phyloP scores from a whole-genome alignment of 345 rosid species.

The Viola odorata region DNA sequence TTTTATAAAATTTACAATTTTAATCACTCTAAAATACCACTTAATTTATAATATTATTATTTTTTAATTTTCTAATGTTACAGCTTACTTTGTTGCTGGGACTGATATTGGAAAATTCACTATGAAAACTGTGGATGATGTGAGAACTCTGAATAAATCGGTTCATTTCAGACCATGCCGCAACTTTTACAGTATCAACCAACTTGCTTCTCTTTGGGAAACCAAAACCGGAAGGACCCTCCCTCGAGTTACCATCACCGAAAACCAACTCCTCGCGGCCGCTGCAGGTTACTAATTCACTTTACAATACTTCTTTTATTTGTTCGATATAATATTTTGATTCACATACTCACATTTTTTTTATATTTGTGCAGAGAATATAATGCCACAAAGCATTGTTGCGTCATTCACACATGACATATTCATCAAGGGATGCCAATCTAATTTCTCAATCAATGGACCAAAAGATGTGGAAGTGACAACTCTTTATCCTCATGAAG shows the following conservation, averaged over 20 bases:
- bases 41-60: too few species aligned
- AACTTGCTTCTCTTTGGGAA: conserved; percentile 71
- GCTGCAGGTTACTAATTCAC: conserved; percentile 42
- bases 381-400: conserved; percentile 51
- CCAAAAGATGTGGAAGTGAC: conserved; percentile 32
- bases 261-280: conserved; percentile 36
- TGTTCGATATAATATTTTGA: neutral
- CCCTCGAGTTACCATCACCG: conserved; percentile 48
- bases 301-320: neutral
- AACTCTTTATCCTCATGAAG: conserved; percentile 44
- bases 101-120: conserved; percentile 67
- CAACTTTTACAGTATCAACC: conserved; percentile 54
- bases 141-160: conserved; percentile 41
- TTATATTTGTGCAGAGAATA: conserved; percentile 36
- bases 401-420: conserved; percentile 76
- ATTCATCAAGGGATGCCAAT: conserved; percentile 63
- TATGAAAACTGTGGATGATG: conserved; percentile 50
- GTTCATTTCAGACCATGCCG: conserved; percentile 55
- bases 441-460: conserved; percentile 40
- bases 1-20: too few species aligned
- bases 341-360: neutral
- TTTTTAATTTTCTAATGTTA: neutral
- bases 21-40: too few species aligned
- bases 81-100: conserved; percentile 70
- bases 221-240: conserved; percentile 47